Conservation (phyloP, 331 rosid genomes). For the Phaseolus coccineus region DNA sequence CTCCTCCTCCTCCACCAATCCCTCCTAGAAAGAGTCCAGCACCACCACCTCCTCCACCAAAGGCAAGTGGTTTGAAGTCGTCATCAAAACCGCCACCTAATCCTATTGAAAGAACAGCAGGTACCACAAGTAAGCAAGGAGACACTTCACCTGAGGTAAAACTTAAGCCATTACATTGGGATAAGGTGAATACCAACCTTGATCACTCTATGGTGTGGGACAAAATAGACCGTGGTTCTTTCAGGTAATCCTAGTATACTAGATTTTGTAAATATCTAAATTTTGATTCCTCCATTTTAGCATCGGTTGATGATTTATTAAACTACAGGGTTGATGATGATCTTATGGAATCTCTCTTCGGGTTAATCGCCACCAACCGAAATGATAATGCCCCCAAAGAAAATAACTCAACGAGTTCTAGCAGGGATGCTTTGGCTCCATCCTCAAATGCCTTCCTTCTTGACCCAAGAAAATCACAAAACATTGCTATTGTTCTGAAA, state of each 20-base stretch:
- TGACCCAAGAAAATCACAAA: constrained; percentile 82
- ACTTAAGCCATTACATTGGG: constrained; percentile 93
- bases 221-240: constrained; percentile 75
- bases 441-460: constrained; percentile 58
- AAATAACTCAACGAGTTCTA: constrained; percentile 45
- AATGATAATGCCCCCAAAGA: constrained; percentile 54
- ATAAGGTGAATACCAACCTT: constrained; percentile 73
- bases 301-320: constrained; percentile 5
- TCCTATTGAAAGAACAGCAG: constrained; percentile 36
- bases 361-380: constrained; percentile 63
- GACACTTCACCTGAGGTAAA: constrained; percentile 60
- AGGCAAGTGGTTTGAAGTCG: constrained; percentile 42
- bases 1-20: constrained; percentile 47
- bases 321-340: constrained; percentile 79
- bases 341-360: constrained; percentile 94
- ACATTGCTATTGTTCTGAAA: constrained; percentile 81
- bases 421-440: constrained; percentile 41
- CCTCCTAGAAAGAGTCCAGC: constrained; percentile 45
- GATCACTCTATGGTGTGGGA: constrained; percentile 99
- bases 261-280: constrained; percentile 24
- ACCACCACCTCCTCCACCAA: constrained; percentile 57
- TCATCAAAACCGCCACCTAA: constrained; percentile 59
- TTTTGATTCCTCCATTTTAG: neutral
- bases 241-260: constrained; percentile 64
- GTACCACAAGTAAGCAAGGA: constrained; percentile 27